Conservation (phyloP, 345 rosid species). For the Salix caprea region DNA sequence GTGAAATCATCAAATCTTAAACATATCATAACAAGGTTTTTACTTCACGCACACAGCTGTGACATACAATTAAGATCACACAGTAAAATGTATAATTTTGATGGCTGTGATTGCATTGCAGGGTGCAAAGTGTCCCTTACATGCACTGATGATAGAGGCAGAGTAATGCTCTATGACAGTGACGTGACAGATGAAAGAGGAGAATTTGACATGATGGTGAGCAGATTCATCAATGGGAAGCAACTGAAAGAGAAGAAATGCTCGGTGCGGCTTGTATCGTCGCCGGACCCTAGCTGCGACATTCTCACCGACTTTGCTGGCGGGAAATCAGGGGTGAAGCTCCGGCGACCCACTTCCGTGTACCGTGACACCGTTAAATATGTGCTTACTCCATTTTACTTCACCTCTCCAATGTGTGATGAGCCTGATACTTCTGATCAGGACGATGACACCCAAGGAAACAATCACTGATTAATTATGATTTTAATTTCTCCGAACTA, state of each 20-base stretch:
- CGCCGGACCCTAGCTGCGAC: constrained; percentile 54
- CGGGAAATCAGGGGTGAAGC: constrained; percentile 56
- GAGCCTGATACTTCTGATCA: constrained; percentile 35
- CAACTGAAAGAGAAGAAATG: constrained; percentile 40
- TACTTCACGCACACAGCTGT: no score
- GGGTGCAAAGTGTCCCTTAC: constrained; percentile 59
- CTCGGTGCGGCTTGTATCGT: constrained; percentile 60
- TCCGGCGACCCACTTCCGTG: constrained; percentile 37
- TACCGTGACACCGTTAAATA: constrained; percentile 46
- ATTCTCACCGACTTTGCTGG: constrained; percentile 60
- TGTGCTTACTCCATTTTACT: constrained; percentile 48
- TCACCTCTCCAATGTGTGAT: constrained; percentile 66
- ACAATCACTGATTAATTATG: constrained; percentile 14
- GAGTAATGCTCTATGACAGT: constrained; percentile 51
- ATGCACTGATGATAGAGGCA: constrained; percentile 68
- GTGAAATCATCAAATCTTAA: no score
- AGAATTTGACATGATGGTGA: constrained; percentile 42
- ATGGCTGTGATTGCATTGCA: constrained; percentile 9
- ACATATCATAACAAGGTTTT: no score
- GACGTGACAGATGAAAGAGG: constrained; percentile 63
- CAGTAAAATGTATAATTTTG: not conserved
- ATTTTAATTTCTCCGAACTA: not conserved
- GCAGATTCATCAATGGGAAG: constrained; percentile 43
- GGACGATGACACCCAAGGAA: not conserved
- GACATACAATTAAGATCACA: not conserved